Percentiles rank a stretch among this genome's conserved stretches.
Evolutionary conservation across 1,284 basidiomycete genomes (phyloP).

Genomic region (Puccinia coronata): DNA sequence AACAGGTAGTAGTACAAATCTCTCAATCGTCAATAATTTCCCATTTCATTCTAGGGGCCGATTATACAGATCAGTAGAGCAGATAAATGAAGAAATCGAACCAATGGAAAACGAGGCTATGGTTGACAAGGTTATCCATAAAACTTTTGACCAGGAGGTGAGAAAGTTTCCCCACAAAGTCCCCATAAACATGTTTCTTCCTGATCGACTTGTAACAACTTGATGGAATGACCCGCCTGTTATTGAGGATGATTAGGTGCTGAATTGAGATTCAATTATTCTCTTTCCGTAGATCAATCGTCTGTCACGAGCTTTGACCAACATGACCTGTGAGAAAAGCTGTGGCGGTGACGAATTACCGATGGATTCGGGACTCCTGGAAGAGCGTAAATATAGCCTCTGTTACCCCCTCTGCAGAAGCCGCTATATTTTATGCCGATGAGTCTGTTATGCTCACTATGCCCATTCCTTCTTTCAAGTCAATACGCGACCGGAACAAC

Average conservation of each 20-base stretch:
- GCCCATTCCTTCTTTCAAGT: too few species aligned
- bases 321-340: neutral
- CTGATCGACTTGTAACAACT: too few species aligned
- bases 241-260: neutral
- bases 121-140: neutral
- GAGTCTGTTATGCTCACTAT: too few species aligned
- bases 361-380: slow-evolving; percentile 4
- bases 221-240: too few species aligned
- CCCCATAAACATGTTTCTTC: neutral
- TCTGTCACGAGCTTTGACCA: neutral
- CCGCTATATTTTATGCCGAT: neutral
- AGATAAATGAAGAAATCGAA: slow-evolving; percentile 14
- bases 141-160: slow-evolving; percentile 4
- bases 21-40: neutral
- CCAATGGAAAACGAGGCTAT: neutral
- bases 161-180: neutral
- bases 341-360: neutral
- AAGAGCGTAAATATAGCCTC: neutral
- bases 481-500: slow-evolving; percentile 7
- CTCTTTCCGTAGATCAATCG: neutral
- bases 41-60: too few species aligned
- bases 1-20: neutral
- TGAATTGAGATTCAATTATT: neutral
- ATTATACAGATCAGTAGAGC: neutral
- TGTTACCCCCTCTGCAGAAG: neutral